Conservation (phyloP, 768 basidiomycete species). For the Candolleomyces eurysporus region DNA sequence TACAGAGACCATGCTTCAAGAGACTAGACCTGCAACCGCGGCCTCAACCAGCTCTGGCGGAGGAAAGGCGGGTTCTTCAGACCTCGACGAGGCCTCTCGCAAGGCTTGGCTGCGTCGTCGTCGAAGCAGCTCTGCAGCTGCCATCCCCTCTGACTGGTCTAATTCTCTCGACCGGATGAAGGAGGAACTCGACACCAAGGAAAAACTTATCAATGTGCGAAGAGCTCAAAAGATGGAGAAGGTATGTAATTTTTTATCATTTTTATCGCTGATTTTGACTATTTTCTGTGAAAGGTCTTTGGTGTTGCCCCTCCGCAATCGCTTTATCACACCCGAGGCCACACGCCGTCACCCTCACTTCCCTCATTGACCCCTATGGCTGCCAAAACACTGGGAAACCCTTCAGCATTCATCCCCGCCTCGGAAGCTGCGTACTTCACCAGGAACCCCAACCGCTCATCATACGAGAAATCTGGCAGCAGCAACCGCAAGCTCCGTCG, state of each 20-base stretch:
- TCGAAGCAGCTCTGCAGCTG: constrained; percentile 53
- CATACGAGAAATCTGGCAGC: constrained; percentile 36
- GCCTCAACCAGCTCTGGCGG: constrained; percentile 14
- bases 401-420: constrained; percentile 17
- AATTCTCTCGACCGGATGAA: constrained; percentile 61
- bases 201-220: constrained; percentile 78
- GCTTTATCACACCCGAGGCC: constrained; percentile 65
- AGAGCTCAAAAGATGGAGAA: constrained; percentile 87
- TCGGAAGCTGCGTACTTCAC: constrained; percentile 19
- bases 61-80: constrained; percentile 16
- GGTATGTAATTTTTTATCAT: constrained; percentile 38
- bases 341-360: constrained; percentile 37
- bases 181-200: constrained; percentile 66
- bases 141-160: constrained; percentile 46
- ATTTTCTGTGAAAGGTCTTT: constrained; percentile 55
- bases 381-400: constrained; percentile 13
- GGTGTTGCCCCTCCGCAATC: constrained; percentile 78
- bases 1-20: constrained; percentile 17
- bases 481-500: constrained; percentile 35
- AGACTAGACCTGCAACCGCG: constrained; percentile 21
- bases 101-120: constrained; percentile 48
- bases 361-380: constrained; percentile 16
- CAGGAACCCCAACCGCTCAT: constrained; percentile 48
- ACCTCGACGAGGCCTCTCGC: constrained; percentile 5
- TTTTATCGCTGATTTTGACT: constrained; percentile 3